These are phyloP conservation scores for Cryptosporidium xiaoi DNA, from an alignment of 169 alveolate genomes.

Conservation along the genomic window DNA sequence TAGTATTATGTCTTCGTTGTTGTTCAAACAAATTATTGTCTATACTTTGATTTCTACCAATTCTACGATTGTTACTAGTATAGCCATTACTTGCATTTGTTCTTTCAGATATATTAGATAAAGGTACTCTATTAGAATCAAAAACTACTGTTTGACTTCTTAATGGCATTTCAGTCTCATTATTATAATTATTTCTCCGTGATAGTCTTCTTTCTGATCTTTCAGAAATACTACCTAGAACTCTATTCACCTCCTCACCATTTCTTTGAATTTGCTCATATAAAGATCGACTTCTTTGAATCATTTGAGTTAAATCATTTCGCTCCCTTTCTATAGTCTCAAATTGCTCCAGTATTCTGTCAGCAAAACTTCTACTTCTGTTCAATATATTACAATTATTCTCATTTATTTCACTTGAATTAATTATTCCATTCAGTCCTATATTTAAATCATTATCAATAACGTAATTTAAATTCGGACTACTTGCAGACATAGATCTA, in stretches of 20 bases:
- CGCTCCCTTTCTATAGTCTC: constrained; percentile 36
- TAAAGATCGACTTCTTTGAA: constrained; percentile 36
- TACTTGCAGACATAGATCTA: constrained; percentile 47
- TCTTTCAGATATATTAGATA: not conserved
- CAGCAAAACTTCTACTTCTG: constrained; percentile 66
- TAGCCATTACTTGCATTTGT: not conserved
- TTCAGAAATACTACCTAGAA: constrained; percentile 10
- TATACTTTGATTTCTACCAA: not conserved
- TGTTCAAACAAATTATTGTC: not conserved
- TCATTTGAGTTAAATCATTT: constrained; percentile 20
- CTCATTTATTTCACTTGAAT: constrained; percentile 10
- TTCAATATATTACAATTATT: constrained; percentile 30
- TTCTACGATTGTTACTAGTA: not conserved
- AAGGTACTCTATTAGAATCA: not conserved
- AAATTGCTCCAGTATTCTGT: constrained; percentile 55
- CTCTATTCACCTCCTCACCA: constrained; percentile 1
- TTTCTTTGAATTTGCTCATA: constrained; percentile 52
- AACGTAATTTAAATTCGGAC: constrained; percentile 14
- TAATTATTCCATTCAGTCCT: too few species aligned
- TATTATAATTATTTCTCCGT: not conserved
- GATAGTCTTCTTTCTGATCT: constrained; percentile 28
- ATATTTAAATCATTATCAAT: not conserved
- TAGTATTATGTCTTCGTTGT: too few species aligned
- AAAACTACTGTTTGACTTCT: not conserved
- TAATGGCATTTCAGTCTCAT: not conserved